Base-by-base conservation (phyloP, 2,329 filamentous ascomycete species). In the Cryphonectria radicalis region DNA sequence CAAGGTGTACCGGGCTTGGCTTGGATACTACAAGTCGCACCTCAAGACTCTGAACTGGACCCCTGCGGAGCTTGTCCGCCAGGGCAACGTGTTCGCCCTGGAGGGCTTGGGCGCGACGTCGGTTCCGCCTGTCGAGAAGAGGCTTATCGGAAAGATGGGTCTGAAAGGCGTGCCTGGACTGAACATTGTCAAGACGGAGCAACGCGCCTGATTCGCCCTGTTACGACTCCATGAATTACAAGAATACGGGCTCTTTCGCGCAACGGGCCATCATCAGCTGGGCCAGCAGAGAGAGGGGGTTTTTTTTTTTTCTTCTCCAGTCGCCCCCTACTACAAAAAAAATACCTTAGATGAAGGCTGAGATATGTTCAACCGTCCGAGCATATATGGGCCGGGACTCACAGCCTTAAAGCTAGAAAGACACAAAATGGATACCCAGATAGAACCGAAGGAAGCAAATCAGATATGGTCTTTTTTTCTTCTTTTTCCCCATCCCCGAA, bases 1-100 rank as follows among this genome's bases (percentile, higher is more conserved):
- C 19, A 87, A 84, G 76, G 81, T 83, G 3, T 90, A 90, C 79
- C 85, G 88, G 76, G 85, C 85, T 4, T 89, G 87, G 86, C 79
- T 89, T 13, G 87, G 87, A 70, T 84, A 88, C 83, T 85, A 85
- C 80, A 88, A 88, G 76, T 82, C 81, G 69, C 82, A 84, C 75
- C 74, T 83, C 67, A 88, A 86, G 78, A 74, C 77, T 14, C 76
- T 85, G 64, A 78, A 75, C 72, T 85, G 83, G 83, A 79, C 80
- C 73, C 80, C 81, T 74, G 78, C 78, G 22, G 77, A 82, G 66
- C 77, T 90, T 5, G 88, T 90, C 0, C 74, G 77, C 8, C 79
- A 87, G 74, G 88, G 81, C 60, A 90, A 90, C 76, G 76, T 76
- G 2, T 88, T 83, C 73, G 87, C 87, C 0, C 76, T 80, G 0